A percentile compares a stretch with the other conserved stretches of the same genome.
Conservation (phyloP, 192 early-diverging fungal species). For the Linnemannia elongata region DNA sequence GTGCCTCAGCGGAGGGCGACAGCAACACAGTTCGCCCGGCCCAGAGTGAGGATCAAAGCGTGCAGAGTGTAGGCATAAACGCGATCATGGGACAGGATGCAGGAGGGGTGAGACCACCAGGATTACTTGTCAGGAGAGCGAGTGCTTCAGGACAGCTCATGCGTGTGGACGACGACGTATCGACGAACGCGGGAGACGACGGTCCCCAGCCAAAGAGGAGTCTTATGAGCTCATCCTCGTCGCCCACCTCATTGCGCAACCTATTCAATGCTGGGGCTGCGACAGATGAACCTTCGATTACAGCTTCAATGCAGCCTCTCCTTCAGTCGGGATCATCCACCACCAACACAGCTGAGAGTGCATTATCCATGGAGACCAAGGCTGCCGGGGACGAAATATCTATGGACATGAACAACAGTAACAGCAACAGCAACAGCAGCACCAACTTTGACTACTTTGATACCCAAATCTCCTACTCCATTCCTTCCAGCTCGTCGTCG, state of each 20-base stretch:
- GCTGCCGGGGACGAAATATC: slow-evolving; percentile 2
- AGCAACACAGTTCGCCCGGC: neutral
- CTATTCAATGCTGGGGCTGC: slow-evolving; percentile 30
- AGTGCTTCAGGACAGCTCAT: slow-evolving; percentile 47
- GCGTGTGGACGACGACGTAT: slow-evolving; percentile 25
- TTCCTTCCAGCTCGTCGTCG: slow-evolving; percentile 29
- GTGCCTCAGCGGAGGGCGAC: neutral
- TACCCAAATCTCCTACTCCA: slow-evolving; percentile 21
- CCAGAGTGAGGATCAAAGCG: neutral
- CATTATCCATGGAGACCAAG: slow-evolving; percentile 3
- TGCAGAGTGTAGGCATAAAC: too few species aligned
- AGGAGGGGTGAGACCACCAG: slow-evolving; percentile 2
- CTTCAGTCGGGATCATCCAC: neutral
- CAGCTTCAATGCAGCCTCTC: slow-evolving; percentile 5
- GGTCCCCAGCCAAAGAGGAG: slow-evolving; percentile 6
- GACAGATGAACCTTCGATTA: neutral
- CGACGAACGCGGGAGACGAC: neutral
- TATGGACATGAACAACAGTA: slow-evolving; percentile 3
- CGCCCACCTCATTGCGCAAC: slow-evolving; percentile 40
- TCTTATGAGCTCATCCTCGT: slow-evolving; percentile 43
- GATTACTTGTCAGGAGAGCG: slow-evolving; percentile 31
- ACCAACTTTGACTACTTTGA: slow-evolving; percentile 36
- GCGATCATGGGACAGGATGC: neutral
- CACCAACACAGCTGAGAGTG: neutral
- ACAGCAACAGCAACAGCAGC: neutral